Conservation (phyloP, 2,329 filamentous ascomycete genomes). For the Tolypocladium album region DNA sequence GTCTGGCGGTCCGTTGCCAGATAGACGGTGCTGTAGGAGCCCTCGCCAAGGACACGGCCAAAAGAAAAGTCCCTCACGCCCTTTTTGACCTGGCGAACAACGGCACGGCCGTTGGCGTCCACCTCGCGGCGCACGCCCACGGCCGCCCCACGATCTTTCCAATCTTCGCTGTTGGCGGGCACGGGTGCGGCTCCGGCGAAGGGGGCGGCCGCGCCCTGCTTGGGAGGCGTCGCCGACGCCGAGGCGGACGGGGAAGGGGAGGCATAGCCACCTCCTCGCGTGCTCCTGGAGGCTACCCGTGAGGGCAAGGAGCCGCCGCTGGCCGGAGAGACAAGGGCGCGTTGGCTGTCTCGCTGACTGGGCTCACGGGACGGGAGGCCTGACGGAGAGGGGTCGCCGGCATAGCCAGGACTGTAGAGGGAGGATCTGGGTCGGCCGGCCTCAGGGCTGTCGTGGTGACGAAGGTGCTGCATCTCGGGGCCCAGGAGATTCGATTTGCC, state of each 20-base stretch:
- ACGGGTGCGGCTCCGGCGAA: slow-evolving; percentile 30
- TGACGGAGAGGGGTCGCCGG: background rate
- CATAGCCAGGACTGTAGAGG: slow-evolving; percentile 22
- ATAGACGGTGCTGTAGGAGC: slow-evolving; percentile 94
- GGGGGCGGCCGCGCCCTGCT: slow-evolving; percentile 9
- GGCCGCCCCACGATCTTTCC: slow-evolving; percentile 92
- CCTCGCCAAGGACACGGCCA: slow-evolving; percentile 81
- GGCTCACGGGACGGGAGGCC: slow-evolving; percentile 49
- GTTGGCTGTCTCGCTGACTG: slow-evolving; percentile 47
- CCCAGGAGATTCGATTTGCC: background rate
- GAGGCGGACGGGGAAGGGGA: slow-evolving; percentile 25
- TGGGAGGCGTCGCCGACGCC: slow-evolving; percentile 5
- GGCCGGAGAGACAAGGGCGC: background rate
- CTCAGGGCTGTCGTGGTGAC: background rate
- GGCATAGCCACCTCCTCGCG: slow-evolving; percentile 54
- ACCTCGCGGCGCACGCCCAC: slow-evolving; percentile 72
- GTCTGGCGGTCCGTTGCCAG: slow-evolving; percentile 90
- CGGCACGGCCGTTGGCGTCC: slow-evolving; percentile 72
- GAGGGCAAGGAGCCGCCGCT: slow-evolving; percentile 54
- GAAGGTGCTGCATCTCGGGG: slow-evolving; percentile 1
- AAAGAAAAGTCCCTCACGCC: slow-evolving; percentile 96
- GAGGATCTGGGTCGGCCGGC: slow-evolving; percentile 29
- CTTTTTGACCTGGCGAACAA: slow-evolving; percentile 83
- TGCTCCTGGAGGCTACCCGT: slow-evolving; percentile 64
- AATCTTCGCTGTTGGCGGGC: slow-evolving; percentile 68